Evolutionary conservation across 306 rosid species (phyloP), one percentile per base, ranked within the genome.

Genomic region (Trifolium fragiferum): DNA sequence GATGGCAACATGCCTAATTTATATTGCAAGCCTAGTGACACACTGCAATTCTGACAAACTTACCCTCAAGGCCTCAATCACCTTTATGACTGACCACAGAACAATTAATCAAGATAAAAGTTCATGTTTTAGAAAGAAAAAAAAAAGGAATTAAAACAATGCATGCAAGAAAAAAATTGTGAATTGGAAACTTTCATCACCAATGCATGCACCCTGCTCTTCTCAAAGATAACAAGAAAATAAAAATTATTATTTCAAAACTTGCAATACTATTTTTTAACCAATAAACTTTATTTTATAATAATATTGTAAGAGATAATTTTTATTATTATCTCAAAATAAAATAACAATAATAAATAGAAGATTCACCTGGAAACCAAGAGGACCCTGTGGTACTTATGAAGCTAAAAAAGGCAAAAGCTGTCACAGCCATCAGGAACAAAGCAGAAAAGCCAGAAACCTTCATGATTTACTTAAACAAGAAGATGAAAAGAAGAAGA

Each of bases 381-480:
- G 75, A 80, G 43, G 67, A 74, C 76, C 19, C 8, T 20, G 47
- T 64, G 76, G 50, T 16, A 70, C 74, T 27, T 8, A 78, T 47
- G 81, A 81, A 63, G 85, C 49, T n/a, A 66, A 84, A 68, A 79
- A 82, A 59, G 58, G 69, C 10, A 23, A 82, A 73, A 75, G 76
- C 64, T 37, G 83, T 40, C 32, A 65, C 86, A 59, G 77, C 66
- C 75, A 76, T 23, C 68, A 88, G 66, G 60, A 85, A 53, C 65
- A 88, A 64, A 78, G 73, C 81, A 83, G 78, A 85, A 16, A 81
- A 58, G 18, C 77, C 80, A 79, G 91, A 84, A 85, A 72, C 54
- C 87, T 88, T 91, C 98, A 54, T 54, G 30, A 1, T 20, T 4
- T 47, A 18, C 1, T 5, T 47, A 47, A 47, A 47, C 27, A 53